Evolutionary conservation across 2,329 filamentous ascomycete genomes (phyloP).

Genomic region (Colletotrichum liriopes): DNA sequence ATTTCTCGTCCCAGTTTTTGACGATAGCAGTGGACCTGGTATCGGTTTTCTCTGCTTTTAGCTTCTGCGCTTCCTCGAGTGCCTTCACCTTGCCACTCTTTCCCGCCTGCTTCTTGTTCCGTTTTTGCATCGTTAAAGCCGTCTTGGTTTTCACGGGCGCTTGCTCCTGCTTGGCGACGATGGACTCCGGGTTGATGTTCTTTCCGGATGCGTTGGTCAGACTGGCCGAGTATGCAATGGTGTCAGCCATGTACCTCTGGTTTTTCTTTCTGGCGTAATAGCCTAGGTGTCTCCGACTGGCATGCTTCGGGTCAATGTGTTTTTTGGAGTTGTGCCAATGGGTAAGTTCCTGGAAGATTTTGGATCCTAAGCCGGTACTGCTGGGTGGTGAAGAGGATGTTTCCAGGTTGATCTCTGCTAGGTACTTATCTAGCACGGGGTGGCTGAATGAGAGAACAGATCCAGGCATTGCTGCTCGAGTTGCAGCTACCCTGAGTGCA

Average conservation of each 20-base stretch:
- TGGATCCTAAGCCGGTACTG: slow-evolving; percentile 40
- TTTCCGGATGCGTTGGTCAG: slow-evolving; percentile 77
- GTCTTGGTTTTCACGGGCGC: too few species aligned
- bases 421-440: slow-evolving; percentile 61
- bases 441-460: slow-evolving; percentile 64
- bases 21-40: slow-evolving; percentile 51
- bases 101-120: slow-evolving; percentile 45
- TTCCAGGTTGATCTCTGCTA: slow-evolving; percentile 59
- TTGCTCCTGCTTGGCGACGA: slow-evolving; percentile 57
- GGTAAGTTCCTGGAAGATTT: slow-evolving; percentile 63
- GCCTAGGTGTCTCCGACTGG: slow-evolving; percentile 43
- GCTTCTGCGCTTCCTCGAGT: slow-evolving; percentile 51
- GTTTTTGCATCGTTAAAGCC: too few species aligned
- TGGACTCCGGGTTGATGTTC: slow-evolving; percentile 74
- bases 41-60: slow-evolving; percentile 52
- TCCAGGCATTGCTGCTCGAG: not conserved
- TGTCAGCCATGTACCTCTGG: slow-evolving; percentile 78
- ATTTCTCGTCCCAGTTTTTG: slow-evolving; percentile 61
- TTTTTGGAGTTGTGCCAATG: slow-evolving; percentile 76
- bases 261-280: slow-evolving; percentile 62
- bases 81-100: slow-evolving; percentile 56
- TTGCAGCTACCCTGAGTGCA: not conserved
- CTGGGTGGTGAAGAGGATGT: slow-evolving; percentile 43
- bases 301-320: slow-evolving; percentile 59
- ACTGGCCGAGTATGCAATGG: slow-evolving; percentile 78